Base-by-base conservation (phyloP, 768 basidiomycete genomes). In the Chalciporus pseudorubinellus region DNA sequence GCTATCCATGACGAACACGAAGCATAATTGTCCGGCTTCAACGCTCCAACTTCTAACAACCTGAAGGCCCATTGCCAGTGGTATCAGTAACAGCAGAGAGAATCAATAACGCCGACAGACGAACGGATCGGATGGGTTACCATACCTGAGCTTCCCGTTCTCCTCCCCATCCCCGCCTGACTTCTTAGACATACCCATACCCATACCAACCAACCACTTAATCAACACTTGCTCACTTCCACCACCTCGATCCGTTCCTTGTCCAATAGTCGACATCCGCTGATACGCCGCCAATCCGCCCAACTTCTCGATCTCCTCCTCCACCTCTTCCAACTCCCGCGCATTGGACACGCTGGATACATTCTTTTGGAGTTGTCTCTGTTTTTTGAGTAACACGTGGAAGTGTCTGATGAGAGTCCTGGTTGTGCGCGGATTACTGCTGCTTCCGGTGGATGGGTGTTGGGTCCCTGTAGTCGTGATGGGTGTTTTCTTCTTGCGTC, bases 281-380 rank as follows among this genome's bases (percentile, higher is more conserved):
- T 97, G 93, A 66, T 97, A 97, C 21, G 73, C 74, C 48, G 83
- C 81, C 33, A 97, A 62, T 2, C 92, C 93, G 4, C 93, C 93
- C n/a, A 91, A 71, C 12, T 70, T 70, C 3, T 77, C 76, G 16
- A 95, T 83, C 60, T 89, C 77, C 13, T 67, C 52, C 38, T 86
- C 79, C 14, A 92, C 72, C n/a, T 77, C 72, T 3, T 55, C 68
- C 33, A 90, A 63, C 46, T 75, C 74, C 31, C 62, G 47, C 26
- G 56, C 52, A 43, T 60, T 61, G 31, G 46, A 19, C 9, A 42
- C 10, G 36, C 56, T 59, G 3, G 50, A 28, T 12, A 64, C 53
- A 24, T 56, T 58, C 22, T 67, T 65, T 58, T 79, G 72, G 3
- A 92, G 72, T 48, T 80, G 79, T 6, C 77, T 68, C 63, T 82